Percentiles rank a stretch among this genome's conserved stretches.
phyloP scores from a whole-genome alignment of 352 stramenopile species.

The Phytophthora tubulina region DNA sequence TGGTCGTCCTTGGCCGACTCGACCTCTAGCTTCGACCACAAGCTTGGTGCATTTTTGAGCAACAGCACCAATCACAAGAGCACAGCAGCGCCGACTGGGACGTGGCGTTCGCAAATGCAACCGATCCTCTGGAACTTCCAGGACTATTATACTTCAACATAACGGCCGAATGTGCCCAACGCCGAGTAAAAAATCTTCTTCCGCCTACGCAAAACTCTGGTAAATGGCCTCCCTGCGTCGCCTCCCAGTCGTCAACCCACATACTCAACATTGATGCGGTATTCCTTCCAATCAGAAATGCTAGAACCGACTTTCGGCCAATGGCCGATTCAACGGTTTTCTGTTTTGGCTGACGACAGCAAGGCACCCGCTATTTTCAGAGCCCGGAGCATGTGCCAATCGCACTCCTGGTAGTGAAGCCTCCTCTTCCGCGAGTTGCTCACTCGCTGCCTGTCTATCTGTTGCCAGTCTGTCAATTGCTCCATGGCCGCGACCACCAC shows the following conservation, averaged over 20 bases:
- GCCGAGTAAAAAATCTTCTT: background rate
- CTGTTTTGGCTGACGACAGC: conserved; percentile 36
- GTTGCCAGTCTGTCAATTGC: conserved; percentile 15
- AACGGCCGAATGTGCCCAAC: background rate
- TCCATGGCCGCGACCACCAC: conserved; percentile 29
- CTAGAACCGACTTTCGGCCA: conserved; percentile 26
- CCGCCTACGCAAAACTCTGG: background rate
- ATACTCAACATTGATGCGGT: background rate
- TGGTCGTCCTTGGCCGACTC: conserved; percentile 61
- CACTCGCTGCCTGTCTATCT: conserved; percentile 8
- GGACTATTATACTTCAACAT: conserved; percentile 19
- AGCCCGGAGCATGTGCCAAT: conserved; percentile 33
- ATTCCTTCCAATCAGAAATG: conserved; percentile 21
- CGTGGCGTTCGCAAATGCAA: conserved; percentile 1
- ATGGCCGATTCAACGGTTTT: conserved; percentile 31
- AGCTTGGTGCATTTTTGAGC: background rate
- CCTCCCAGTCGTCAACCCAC: conserved; percentile 6
- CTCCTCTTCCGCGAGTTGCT: conserved; percentile 22
- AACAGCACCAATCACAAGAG: background rate
- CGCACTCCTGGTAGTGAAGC: conserved; percentile 24
- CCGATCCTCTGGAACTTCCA: background rate
- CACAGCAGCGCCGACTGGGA: conserved; percentile 1
- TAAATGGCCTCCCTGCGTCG: background rate
- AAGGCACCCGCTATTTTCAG: conserved; percentile 32
- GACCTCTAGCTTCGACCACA: background rate